Conservation (phyloP, 768 basidiomycete genomes). For the Dacryopinax primogenitus region DNA sequence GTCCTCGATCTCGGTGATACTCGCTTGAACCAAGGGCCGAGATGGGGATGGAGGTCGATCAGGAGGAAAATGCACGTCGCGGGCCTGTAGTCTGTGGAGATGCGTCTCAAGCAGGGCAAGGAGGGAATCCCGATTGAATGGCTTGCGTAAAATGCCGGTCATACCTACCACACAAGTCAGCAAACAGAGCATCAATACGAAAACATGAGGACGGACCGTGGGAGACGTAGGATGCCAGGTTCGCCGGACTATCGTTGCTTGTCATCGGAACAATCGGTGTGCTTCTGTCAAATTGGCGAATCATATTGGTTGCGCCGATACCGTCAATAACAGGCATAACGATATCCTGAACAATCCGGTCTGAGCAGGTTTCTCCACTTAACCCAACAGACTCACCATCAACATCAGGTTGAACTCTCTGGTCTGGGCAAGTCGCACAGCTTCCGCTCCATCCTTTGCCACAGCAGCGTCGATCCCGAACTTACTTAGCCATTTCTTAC, state of each 20-base stretch:
- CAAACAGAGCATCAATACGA: neutral
- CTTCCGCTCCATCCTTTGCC: slow-evolving; percentile 82
- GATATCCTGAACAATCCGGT: slow-evolving; percentile 56
- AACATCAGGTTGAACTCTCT: slow-evolving; percentile 92
- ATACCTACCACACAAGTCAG: slow-evolving; percentile 41
- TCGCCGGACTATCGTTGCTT: slow-evolving; percentile 80
- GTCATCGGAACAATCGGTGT: slow-evolving; percentile 99
- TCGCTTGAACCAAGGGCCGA: neutral
- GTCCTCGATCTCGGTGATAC: neutral
- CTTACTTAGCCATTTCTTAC: slow-evolving; percentile 86
- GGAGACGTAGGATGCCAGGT: slow-evolving; percentile 83
- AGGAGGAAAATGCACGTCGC: neutral
- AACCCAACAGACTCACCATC: slow-evolving; percentile 49
- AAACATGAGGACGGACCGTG: slow-evolving; percentile 35
- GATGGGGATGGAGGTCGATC: neutral
- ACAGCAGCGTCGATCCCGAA: slow-evolving; percentile 92
- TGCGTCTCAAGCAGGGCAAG: slow-evolving; percentile 70
- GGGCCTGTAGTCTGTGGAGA: neutral
- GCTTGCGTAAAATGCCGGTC: slow-evolving; percentile 95
- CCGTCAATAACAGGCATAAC: slow-evolving; percentile 84
- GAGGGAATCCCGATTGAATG: slow-evolving; percentile 88
- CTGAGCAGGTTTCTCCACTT: neutral
- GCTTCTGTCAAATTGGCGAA: slow-evolving; percentile 86
- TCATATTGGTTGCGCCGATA: slow-evolving; percentile 79
- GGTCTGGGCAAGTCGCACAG: slow-evolving; percentile 91